These are phyloP conservation scores for Lagerstroemia speciosa DNA, from an alignment of 345 rosid genomes.

Conservation along the genomic window DNA sequence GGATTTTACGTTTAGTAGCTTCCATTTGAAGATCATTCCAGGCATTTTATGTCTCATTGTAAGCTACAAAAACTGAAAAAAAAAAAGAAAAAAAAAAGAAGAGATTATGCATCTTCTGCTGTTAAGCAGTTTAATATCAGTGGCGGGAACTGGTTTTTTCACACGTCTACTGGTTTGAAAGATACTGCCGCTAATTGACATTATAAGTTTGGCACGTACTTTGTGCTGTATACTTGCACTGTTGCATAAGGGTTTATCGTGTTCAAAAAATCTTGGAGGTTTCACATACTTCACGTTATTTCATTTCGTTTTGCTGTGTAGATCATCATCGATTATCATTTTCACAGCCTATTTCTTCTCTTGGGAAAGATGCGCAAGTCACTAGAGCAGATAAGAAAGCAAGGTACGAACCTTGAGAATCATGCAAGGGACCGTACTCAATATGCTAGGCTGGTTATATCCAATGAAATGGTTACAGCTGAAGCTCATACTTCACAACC, in stretches of 20 bases:
- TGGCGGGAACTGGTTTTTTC: not conserved
- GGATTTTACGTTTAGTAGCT: not conserved
- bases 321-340: not conserved
- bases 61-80: not conserved
- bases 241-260: not conserved
- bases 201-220: not conserved
- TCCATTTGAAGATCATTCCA: not conserved
- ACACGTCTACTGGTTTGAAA: not conserved
- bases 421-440: slow-evolving; percentile 51
- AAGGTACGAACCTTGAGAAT: slow-evolving; percentile 13
- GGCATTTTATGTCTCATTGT: not conserved
- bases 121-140: not conserved
- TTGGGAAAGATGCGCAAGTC: slow-evolving; percentile 27
- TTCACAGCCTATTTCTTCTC: not conserved
- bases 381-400: slow-evolving; percentile 22
- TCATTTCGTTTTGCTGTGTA: not conserved
- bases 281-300: not conserved
- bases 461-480: slow-evolving; percentile 28
- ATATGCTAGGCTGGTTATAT: slow-evolving; percentile 58
- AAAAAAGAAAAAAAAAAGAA: too few species aligned
- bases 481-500: slow-evolving; percentile 25
- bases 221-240: not conserved
- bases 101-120: not conserved
- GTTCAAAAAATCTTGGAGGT: too few species aligned
- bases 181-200: not conserved